These are phyloP conservation scores for Aspergillus japonicus DNA, from an alignment of 2,329 filamentous ascomycete species.

Conservation along the genomic window DNA sequence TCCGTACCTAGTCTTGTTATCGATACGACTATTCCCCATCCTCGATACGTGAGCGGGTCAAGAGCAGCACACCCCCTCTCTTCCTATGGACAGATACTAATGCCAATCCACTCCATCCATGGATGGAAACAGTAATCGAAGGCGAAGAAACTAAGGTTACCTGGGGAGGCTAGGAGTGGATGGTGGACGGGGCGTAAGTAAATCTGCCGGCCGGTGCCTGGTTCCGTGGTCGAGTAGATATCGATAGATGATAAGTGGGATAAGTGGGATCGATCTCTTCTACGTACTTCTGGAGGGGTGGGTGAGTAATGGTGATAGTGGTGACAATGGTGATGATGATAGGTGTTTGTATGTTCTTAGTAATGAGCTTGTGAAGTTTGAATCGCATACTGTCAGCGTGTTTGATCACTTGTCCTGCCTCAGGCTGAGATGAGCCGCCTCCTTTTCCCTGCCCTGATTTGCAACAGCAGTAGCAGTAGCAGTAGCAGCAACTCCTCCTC, in stretches of 20 bases:
- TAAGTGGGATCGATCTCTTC: not conserved
- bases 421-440: slow-evolving; percentile 7
- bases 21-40: slow-evolving; percentile 6
- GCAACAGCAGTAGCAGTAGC: not conserved
- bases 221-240: not conserved
- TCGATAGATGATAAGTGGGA: not conserved
- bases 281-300: not conserved
- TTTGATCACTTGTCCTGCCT: not conserved
- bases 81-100: not conserved
- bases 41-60: slow-evolving; percentile 3
- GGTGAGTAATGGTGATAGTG: not conserved
- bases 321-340: slow-evolving; percentile 13
- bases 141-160: slow-evolving; percentile 2
- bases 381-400: no score
- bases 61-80: not conserved
- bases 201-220: not conserved
- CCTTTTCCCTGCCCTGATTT: slow-evolving; percentile 1
- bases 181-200: slow-evolving; percentile 1
- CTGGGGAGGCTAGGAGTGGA: not conserved
- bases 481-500: not conserved
- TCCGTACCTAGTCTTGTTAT: not conserved
- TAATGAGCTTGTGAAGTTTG: no score
- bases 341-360: not conserved
- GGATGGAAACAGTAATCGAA: slow-evolving; percentile 2
- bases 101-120: slow-evolving; percentile 9